Conservation (phyloP, 208 protist genomes). For the Leishmania guyanensis region DNA sequence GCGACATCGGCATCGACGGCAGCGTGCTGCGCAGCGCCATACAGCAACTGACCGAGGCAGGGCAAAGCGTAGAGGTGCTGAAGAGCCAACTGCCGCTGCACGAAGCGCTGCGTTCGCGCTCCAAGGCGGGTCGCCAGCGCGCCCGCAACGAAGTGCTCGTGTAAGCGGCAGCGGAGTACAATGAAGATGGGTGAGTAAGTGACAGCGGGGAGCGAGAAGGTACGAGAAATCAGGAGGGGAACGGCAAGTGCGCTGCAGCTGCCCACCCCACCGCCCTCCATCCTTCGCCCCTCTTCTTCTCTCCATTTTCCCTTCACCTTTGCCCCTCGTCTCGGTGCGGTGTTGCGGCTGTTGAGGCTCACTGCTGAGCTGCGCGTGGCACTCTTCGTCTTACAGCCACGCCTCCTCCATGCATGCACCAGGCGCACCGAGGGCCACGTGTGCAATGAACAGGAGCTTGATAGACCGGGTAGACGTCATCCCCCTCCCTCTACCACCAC, state of each 20-base stretch:
- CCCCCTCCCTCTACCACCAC: not conserved
- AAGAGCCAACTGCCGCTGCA: constrained; percentile 78
- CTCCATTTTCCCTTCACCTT: not conserved
- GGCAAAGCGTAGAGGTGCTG: constrained; percentile 71
- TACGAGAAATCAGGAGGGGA: not conserved
- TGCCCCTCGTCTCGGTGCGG: not conserved
- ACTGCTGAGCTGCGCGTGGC: not conserved
- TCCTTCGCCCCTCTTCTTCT: not conserved
- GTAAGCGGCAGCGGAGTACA: constrained; percentile 6
- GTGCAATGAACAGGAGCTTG: not conserved
- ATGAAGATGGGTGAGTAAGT: not conserved
- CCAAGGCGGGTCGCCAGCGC: constrained; percentile 74
- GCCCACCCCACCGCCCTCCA: not conserved
- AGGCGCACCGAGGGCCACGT: not conserved
- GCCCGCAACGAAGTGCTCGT: constrained; percentile 56
- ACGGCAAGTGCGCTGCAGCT: not conserved
- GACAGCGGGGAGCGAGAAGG: not conserved
- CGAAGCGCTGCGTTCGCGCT: constrained; percentile 79
- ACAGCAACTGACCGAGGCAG: constrained; percentile 67
- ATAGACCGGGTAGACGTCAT: not conserved
- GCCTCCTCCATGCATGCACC: not conserved
- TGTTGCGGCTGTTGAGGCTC: not conserved
- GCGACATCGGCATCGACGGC: constrained; percentile 81
- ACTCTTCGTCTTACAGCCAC: not conserved
- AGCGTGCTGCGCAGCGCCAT: constrained; percentile 72